Base-by-base conservation (phyloP, 441 rosid species). In the Bruguiera hainesii region DNA sequence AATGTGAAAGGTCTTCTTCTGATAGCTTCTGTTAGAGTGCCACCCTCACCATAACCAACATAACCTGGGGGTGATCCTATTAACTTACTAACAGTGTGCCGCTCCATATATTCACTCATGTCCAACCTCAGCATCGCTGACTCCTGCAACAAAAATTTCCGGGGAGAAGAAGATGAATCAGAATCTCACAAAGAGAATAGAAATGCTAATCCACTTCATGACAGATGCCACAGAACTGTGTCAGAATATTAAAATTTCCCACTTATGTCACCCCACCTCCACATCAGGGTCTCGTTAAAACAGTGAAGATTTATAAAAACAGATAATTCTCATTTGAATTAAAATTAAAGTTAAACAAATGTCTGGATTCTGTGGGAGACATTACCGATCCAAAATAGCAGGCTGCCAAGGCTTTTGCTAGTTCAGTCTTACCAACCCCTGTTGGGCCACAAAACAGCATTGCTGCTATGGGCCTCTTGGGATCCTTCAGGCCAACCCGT, bases 331-430 rank as follows among this genome's bases (percentile, higher is more conserved):
- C 65, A 19, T 11, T 60, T 28, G n/a, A 58, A 31, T 53, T 52
- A 50, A 61, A 52, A 30, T 65, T 69, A 6, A 19, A 61, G 66
- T 3, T 26, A 31, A 56, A 7, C 51, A 56, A 23, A 8, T 16
- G 56, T n/a, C 26, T 15, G 64, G 71, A 46, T 33, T 33, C 56
- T 64, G 62, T 39, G 25, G 56, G 69, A 70, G 73, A 75, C 67
- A 89, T 75, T 81, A 95, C 99, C 78, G 98, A 91, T 61, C 98
- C 98, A 66, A 91, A 95, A 68, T 82, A 82, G 67, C 71, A 70
- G 16, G 67, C 69, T 1, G 93, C 88, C 51, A 83, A 68, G 20
- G 88, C 78, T 60, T 83, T 83, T 21, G 90, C 81, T 0, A 84
- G 84, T 65, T 85, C 87, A 2, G 93, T 82, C 81, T 85, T 85